A percentile compares a stretch with the other conserved stretches of the same genome.
Evolutionary conservation across 345 rosid genomes (phyloP).

Genomic region (Hibiscus trionum): DNA sequence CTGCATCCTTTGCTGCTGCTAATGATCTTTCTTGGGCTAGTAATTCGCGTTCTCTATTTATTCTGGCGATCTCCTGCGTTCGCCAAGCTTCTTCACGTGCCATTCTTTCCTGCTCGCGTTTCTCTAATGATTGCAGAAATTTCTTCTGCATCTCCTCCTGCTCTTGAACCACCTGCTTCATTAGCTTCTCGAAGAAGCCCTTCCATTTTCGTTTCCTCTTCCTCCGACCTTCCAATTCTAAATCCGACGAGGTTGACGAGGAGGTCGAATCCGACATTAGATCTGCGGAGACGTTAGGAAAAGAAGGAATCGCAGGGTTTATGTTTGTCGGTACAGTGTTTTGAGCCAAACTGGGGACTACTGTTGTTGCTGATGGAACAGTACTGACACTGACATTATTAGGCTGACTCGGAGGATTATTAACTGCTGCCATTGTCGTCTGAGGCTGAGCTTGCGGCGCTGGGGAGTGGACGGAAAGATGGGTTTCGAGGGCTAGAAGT

Average conservation of each 20-base stretch:
- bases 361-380: slow-evolving; percentile 29
- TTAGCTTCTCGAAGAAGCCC: slow-evolving; percentile 55
- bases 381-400: not conserved
- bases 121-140: slow-evolving; percentile 70
- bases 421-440: slow-evolving; percentile 14
- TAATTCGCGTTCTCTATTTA: slow-evolving; percentile 56
- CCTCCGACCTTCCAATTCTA: slow-evolving; percentile 31
- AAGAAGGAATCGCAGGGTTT: slow-evolving; percentile 14
- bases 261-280: slow-evolving; percentile 51
- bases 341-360: not conserved
- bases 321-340: not conserved
- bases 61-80: slow-evolving; percentile 55
- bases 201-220: slow-evolving; percentile 50
- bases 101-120: slow-evolving; percentile 59
- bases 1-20: slow-evolving; percentile 63
- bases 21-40: slow-evolving; percentile 64
- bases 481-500: slow-evolving; percentile 58
- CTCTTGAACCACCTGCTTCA: slow-evolving; percentile 54
- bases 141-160: slow-evolving; percentile 73
- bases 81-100: slow-evolving; percentile 75
- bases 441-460: slow-evolving; percentile 9
- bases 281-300: slow-evolving; percentile 34
- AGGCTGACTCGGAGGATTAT: slow-evolving; percentile 20
- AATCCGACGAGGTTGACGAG: slow-evolving; percentile 58
- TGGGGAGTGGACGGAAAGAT: slow-evolving; percentile 11